Evolutionary conservation across 1,284 basidiomycete species (phyloP).

Genomic region (Pseudozyma thailandica): DNA sequence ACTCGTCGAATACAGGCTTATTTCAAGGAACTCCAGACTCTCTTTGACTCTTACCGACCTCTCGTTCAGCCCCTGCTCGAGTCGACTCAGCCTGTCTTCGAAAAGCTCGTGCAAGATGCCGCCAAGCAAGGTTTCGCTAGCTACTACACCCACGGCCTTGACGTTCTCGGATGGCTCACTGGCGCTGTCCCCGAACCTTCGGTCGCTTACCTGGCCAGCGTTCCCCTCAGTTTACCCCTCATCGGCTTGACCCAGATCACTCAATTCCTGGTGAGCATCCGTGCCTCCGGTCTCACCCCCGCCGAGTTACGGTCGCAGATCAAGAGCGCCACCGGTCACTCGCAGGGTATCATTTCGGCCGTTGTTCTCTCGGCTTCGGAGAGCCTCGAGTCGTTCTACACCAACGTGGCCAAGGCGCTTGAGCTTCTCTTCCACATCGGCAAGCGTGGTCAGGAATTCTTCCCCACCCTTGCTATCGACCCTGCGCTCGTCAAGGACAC

Average conservation of each 20-base stretch:
- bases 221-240: slow-evolving; percentile 93
- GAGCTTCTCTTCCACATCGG: slow-evolving; percentile 94
- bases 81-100: slow-evolving; percentile 71
- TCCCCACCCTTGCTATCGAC: slow-evolving; percentile 91
- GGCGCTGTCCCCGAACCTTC: slow-evolving; percentile 79
- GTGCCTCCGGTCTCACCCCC: slow-evolving; percentile 79
- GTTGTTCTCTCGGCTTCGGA: slow-evolving; percentile 83
- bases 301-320: slow-evolving; percentile 81
- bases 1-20: slow-evolving; percentile 74
- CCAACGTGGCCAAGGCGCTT: slow-evolving; percentile 84
- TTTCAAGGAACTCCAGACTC: slow-evolving; percentile 90
- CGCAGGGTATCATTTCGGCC: slow-evolving; percentile 94
- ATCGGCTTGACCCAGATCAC: slow-evolving; percentile 95
- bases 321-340: slow-evolving; percentile 91
- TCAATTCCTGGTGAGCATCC: slow-evolving; percentile 86
- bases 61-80: slow-evolving; percentile 81
- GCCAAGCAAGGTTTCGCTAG: slow-evolving; percentile 73
- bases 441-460: slow-evolving; percentile 89
- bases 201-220: slow-evolving; percentile 87
- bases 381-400: slow-evolving; percentile 78
- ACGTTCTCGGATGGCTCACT: slow-evolving; percentile 85
- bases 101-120: slow-evolving; percentile 57
- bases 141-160: slow-evolving; percentile 84
- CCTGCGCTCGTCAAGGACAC: slow-evolving; percentile 87
- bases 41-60: slow-evolving; percentile 90